These are phyloP conservation scores for Ballota nigra DNA, from an alignment of 257 asterid genomes.

Conservation along the genomic window DNA sequence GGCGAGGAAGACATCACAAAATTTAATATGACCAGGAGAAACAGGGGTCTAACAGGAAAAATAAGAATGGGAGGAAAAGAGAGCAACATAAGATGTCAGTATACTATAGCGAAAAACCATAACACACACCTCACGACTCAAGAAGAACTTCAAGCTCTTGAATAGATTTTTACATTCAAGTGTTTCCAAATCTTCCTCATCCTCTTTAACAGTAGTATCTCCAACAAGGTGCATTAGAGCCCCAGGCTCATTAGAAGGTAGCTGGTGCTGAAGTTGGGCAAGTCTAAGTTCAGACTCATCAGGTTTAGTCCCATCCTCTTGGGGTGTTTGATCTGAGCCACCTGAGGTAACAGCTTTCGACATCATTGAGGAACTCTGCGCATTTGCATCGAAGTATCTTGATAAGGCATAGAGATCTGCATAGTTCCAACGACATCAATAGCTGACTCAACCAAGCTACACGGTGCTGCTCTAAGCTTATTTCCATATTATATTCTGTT, in stretches of 20 bases:
- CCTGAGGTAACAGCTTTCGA: slow-evolving; percentile 31
- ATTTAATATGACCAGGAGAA: neutral
- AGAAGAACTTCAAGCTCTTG: slow-evolving; percentile 67
- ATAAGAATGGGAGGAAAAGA: neutral
- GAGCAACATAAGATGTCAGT: neutral
- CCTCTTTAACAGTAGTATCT: slow-evolving; percentile 47
- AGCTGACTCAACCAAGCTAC: neutral
- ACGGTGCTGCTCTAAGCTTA: neutral
- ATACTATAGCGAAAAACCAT: neutral
- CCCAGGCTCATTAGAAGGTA: slow-evolving; percentile 86
- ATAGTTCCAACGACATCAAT: slow-evolving; percentile 25
- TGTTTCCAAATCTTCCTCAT: slow-evolving; percentile 77
- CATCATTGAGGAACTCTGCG: slow-evolving; percentile 45
- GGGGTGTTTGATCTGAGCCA: slow-evolving; percentile 37
- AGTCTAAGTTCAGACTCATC: slow-evolving; percentile 81
- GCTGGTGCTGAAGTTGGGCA: slow-evolving; percentile 91
- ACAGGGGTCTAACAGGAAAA: neutral
- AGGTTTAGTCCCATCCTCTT: slow-evolving; percentile 30
- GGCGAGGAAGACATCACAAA: neutral
- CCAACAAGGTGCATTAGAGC: slow-evolving; percentile 79
- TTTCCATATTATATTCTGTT: neutral
- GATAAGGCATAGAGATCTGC: slow-evolving; percentile 95
- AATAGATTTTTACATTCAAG: slow-evolving; percentile 70
- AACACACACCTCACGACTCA: slow-evolving; percentile 81
- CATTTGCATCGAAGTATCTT: slow-evolving; percentile 68